Conservation (phyloP, 2,329 filamentous ascomycete species). For the Aspergillus fructus region DNA sequence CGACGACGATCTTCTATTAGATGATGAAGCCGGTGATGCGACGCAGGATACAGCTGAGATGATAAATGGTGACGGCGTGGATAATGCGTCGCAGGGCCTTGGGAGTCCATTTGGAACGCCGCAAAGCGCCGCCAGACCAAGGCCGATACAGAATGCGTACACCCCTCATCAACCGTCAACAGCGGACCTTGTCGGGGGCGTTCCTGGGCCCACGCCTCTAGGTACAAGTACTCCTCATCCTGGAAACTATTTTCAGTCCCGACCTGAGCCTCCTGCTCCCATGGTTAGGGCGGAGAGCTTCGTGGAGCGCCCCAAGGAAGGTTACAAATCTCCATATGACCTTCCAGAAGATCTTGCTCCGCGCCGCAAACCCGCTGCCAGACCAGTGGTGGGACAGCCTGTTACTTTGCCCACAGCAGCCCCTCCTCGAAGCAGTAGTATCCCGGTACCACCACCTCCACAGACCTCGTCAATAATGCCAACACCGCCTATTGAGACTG, state of each 20-base stretch:
- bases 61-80: conserved; percentile 21
- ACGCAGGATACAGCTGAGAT: conserved; percentile 23
- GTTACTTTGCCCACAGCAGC: conserved; percentile 49
- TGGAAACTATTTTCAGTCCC: conserved; percentile 28
- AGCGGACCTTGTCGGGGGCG: conserved; percentile 44
- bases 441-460: conserved; percentile 38
- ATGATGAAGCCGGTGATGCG: conserved; percentile 47
- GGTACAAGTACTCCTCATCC: conserved; percentile 14
- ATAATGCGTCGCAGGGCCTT: conserved; percentile 15
- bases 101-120: conserved; percentile 30
- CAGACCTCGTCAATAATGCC: conserved; percentile 16
- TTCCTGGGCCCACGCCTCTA: conserved; percentile 23
- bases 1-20: conserved; percentile 82
- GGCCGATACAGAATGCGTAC: conserved; percentile 44
- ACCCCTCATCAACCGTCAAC: conserved; percentile 52
- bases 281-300: conserved; percentile 72
- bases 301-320: conserved; percentile 83
- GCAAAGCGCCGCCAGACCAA: conserved; percentile 21
- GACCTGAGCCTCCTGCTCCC: conserved; percentile 29
- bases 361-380: conserved; percentile 63
- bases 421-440: conserved; percentile 63
- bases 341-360: conserved; percentile 78
- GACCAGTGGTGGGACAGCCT: conserved; percentile 49
- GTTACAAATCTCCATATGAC: conserved; percentile 93
- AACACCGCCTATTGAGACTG: conserved; percentile 24